Base-by-base conservation (phyloP, 805 yeast species). In the Yarrowia deformans region DNA sequence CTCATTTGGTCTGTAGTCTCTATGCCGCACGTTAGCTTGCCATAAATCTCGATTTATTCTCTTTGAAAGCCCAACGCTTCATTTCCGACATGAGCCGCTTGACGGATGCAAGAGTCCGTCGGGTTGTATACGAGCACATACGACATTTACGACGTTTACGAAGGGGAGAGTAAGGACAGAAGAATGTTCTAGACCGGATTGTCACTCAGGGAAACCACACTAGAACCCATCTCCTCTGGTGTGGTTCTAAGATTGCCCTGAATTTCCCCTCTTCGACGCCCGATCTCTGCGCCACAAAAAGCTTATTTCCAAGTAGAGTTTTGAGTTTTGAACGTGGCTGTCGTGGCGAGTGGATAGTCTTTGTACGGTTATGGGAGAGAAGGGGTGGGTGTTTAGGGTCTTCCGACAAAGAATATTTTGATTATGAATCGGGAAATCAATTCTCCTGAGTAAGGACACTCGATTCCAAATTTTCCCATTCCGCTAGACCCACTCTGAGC, bases 221-320 rank as follows among this genome's bases (percentile, higher is more conserved):
- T 23, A 23, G 4, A 23, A 4, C 2, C 29, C 29, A 23, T 34
- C 10, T 40, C 7, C 3, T 40, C 16, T 40, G 45, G 34, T 23
- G 34, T 6, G 50, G 50, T 23, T 45, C 55, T 16, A 8, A 34
- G 42, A 52, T 52, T 52, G 56, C 56, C 56, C 56, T 52, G 56
- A 12, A 35, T 52, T 52, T 52, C 56, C 56, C 56, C 56, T 52
- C 56, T 10, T n/a, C 56, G 42, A 52, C 8, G 34, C 54, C 54
- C 56, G 56, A 34, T 52, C 40, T 10, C 58, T 52, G 58, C 58
- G 58, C 58, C 58, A 52, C 58, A 52, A 52, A 46, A 52, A 35
- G 18, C n/a, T 18, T 35, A 8, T 12, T 12, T 18, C 19, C 7
- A 5, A 37, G 7, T 32, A 16, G 13, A 16, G 3, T 16, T 52